Evolutionary conservation across 2,329 filamentous ascomycete genomes (phyloP).

Genomic region (Zymoseptoria pseudotritici): DNA sequence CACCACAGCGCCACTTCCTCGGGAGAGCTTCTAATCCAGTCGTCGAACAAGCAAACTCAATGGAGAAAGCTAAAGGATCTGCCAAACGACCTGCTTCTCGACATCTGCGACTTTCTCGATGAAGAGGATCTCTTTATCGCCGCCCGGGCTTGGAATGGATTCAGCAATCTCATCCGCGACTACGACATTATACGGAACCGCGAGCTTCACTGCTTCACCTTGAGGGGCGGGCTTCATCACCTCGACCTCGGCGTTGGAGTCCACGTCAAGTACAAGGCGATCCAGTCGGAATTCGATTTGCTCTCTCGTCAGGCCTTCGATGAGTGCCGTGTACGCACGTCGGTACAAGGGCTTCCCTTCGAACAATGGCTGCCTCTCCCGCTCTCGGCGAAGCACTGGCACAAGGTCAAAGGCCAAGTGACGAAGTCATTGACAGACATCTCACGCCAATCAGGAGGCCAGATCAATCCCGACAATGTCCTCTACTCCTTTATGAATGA

Average conservation of each 20-base stretch:
- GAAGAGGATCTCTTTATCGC: slow-evolving; percentile 15
- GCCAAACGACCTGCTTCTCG: slow-evolving; percentile 13
- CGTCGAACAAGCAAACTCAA: neutral
- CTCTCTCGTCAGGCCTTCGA: slow-evolving; percentile 16
- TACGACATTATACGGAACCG: slow-evolving; percentile 17
- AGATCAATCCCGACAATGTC: slow-evolving; percentile 10
- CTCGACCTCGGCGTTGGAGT: slow-evolving; percentile 17
- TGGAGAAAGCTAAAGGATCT: slow-evolving; percentile 6
- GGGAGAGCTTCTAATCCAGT: neutral
- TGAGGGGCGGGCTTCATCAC: slow-evolving; percentile 17
- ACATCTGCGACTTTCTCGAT: slow-evolving; percentile 14
- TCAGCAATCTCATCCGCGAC: slow-evolving; percentile 9
- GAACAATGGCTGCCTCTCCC: slow-evolving; percentile 18
- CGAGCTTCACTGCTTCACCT: slow-evolving; percentile 20
- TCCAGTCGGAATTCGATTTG: slow-evolving; percentile 20
- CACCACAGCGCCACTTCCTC: neutral
- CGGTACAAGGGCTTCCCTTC: slow-evolving; percentile 16
- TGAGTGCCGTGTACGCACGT: slow-evolving; percentile 7
- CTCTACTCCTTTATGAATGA: slow-evolving; percentile 21
- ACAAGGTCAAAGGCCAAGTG: slow-evolving; percentile 4
- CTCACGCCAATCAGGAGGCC: neutral
- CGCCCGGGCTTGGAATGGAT: slow-evolving; percentile 16
- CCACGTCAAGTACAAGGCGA: slow-evolving; percentile 2
- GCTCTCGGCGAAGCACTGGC: slow-evolving; percentile 16
- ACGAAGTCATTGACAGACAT: slow-evolving; percentile 5